phyloP scores from a whole-genome alignment of 129 eudicot species.

The Arctium lappa region DNA sequence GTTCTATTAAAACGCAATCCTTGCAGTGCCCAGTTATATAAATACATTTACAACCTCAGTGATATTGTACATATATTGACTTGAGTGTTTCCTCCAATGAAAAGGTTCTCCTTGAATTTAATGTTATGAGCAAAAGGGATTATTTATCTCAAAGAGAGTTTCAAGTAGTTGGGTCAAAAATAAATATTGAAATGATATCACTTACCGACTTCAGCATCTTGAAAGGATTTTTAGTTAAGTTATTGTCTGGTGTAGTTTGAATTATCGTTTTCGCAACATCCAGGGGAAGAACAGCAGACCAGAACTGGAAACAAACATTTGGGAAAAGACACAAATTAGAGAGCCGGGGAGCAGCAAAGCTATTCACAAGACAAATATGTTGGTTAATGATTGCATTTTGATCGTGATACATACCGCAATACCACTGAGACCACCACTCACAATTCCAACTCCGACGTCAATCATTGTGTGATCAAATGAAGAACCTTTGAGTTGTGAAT shows the following conservation, averaged over 20 bases:
- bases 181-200: not conserved
- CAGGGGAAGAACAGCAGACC: constrained; percentile 80
- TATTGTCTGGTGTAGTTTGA: constrained; percentile 61
- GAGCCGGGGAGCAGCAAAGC: constrained; percentile 1
- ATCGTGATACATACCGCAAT: constrained; percentile 57
- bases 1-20: not conserved
- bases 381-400: not conserved
- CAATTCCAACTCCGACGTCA: constrained; percentile 77
- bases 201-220: constrained; percentile 52
- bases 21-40: not conserved
- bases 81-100: no score
- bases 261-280: constrained; percentile 88
- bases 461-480: constrained; percentile 35
- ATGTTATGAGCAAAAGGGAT: not conserved
- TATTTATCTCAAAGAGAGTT: not conserved
- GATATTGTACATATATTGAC: not conserved
- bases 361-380: not conserved
- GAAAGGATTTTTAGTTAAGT: constrained; percentile 64
- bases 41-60: not conserved
- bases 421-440: constrained; percentile 93
- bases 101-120: not conserved
- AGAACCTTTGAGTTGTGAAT: constrained; percentile 46
- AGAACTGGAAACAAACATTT: constrained; percentile 43
- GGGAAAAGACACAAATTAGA: not conserved
- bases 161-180: not conserved